These are phyloP conservation scores for Salix arbutifolia DNA, from an alignment of 345 rosid species.

Conservation along the genomic window DNA sequence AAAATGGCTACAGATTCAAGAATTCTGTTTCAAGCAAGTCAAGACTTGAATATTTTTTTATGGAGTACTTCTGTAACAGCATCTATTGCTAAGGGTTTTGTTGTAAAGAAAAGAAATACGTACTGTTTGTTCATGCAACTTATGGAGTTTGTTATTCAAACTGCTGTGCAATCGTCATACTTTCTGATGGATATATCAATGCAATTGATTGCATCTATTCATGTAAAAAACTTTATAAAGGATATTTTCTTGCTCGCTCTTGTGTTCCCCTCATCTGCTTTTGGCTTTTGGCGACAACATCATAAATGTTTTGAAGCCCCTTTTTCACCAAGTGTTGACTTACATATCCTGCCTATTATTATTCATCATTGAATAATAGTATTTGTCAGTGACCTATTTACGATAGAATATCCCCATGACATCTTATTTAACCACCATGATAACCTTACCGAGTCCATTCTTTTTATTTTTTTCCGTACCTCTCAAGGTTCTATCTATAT, in stretches of 20 bases:
- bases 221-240: no score
- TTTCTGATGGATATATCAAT: background rate
- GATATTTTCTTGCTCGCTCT: no score
- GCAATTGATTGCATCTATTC: background rate
- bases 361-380: background rate
- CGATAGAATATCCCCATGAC: no score
- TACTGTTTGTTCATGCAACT: no score
- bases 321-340: background rate
- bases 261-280: background rate
- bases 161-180: background rate
- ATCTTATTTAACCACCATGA: no score
- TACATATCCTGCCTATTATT: background rate
- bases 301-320: background rate
- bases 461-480: background rate
- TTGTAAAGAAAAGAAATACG: background rate
- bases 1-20: background rate
- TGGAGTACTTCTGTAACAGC: background rate
- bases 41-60: background rate
- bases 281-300: background rate
- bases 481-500: background rate
- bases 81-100: background rate
- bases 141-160: background rate
- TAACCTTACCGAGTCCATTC: background rate
- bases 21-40: background rate
- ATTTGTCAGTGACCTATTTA: background rate